Percentiles rank a stretch among this genome's conserved stretches.
Conservation (phyloP, 345 rosid genomes). For the Syzygium aromaticum region DNA sequence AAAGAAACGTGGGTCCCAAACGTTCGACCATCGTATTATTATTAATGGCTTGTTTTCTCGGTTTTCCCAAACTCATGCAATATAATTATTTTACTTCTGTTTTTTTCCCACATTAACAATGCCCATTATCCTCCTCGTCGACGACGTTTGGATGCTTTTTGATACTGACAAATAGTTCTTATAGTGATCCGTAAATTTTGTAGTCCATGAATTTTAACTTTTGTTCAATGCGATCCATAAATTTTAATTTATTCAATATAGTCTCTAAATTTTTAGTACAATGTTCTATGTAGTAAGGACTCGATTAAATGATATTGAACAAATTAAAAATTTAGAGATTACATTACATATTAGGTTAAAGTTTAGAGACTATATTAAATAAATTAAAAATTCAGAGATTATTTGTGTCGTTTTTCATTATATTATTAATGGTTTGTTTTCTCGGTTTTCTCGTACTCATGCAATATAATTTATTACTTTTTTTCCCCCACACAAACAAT, state of each 20-base stretch:
- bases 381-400: too few relatives aligned
- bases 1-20: background rate
- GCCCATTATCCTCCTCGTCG: background rate
- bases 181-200: too few relatives aligned
- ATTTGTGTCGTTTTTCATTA: too few relatives aligned
- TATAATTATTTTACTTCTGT: background rate
- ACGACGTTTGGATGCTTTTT: background rate
- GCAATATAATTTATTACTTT: background rate
- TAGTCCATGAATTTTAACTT: too few relatives aligned
- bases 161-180: too few relatives aligned
- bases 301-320: too few relatives aligned
- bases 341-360: too few relatives aligned
- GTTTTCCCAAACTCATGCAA: background rate
- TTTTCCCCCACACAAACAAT: background rate
- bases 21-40: background rate
- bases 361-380: fast-evolving
- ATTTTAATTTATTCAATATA: too few relatives aligned
- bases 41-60: background rate
- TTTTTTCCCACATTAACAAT: background rate
- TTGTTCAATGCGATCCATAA: too few relatives aligned
- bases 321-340: too few relatives aligned
- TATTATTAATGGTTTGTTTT: background rate
- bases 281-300: too few relatives aligned
- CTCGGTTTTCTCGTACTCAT: background rate
- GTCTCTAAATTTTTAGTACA: too few relatives aligned